Evolutionary conservation across 176 grass and related monocot species (phyloP), one percentile per base, ranked within the genome.

Genomic region (Dactylis glomerata): DNA sequence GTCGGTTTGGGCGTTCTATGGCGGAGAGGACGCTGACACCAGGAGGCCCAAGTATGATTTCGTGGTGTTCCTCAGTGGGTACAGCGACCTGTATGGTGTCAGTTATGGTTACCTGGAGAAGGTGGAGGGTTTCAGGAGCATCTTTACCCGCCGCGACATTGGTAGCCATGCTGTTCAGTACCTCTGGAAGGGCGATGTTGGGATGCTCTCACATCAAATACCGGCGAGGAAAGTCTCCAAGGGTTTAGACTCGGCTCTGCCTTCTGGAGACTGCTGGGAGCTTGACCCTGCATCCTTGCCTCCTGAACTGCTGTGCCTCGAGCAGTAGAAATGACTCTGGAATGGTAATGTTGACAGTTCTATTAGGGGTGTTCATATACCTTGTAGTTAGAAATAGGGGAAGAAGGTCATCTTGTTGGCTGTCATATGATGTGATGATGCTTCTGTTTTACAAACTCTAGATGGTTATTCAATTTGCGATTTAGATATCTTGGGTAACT

Each of bases 281-380:
- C 91, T 98, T 69, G 96, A 96, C 69, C 91, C 96, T 63, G 96
- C 96, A 82, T 91, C 96, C 1, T 81, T 96, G 76, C 93, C 91
- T 84, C 28, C 89, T 9, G 89, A 91, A 71, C 64, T 96, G 56
- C 80, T 99, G 79, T 19, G 10, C 1, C 47, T 84, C 7, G 3
- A 66, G 44, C 68, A 11, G 40, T 78, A 10, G 56, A 50, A 74
- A 55, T 85, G 62, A 74, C 77, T 28, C 8, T 6, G 46, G 73
- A 8, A 31, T 30, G 73, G 12, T 51, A 55, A 34, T 28, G 32
- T 23, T 55, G 67, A 34, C 55, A 47, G 28, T 49, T 30, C 40
- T n/a, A 37, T 66, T 83, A 79, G 68, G 56, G 76, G 8, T 83
- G 66, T 58, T 72, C 47, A 87, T 68, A 62, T 80, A 52, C 56